phyloP scores from a whole-genome alignment of 208 protist species.

The Trypanosoma boissoni region DNA sequence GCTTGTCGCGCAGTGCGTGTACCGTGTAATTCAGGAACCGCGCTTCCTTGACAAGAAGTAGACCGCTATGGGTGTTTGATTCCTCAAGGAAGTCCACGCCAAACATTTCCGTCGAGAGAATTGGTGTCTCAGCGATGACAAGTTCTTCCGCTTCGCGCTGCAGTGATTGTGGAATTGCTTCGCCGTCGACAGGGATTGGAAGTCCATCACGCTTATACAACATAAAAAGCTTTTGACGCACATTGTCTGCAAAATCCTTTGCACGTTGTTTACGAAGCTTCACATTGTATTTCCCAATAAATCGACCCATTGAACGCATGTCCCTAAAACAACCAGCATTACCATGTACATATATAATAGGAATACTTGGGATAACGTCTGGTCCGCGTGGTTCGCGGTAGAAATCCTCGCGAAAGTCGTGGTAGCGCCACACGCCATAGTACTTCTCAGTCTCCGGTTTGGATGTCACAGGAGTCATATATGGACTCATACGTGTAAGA shows the following conservation, averaged over 20 bases:
- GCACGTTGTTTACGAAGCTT: constrained; percentile 31
- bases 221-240: constrained; percentile 30
- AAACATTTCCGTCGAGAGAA: constrained; percentile 62
- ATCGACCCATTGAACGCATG: constrained; percentile 63
- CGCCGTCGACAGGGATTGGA: constrained; percentile 28
- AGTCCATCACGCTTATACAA: constrained; percentile 13
- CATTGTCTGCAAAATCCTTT: constrained; percentile 34
- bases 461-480: constrained; percentile 39
- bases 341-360: constrained; percentile 74
- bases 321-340: constrained; percentile 79
- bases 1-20: constrained; percentile 41
- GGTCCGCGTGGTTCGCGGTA: constrained; percentile 27
- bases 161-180: constrained; percentile 29
- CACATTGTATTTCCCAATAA: constrained; percentile 60
- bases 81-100: constrained; percentile 71
- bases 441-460: constrained; percentile 37
- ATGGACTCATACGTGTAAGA: constrained; percentile 44
- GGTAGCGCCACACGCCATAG: constrained; percentile 58
- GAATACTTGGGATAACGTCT: constrained; percentile 41
- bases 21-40: constrained; percentile 66
- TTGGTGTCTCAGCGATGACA: constrained; percentile 34
- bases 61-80: constrained; percentile 57
- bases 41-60: constrained; percentile 58
- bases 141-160: constrained; percentile 44
- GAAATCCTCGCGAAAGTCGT: constrained; percentile 59